Evolutionary conservation across 192 early-diverging fungal genomes (phyloP), one percentile per base, ranked within the genome.

Genomic region (Podila epigama): DNA sequence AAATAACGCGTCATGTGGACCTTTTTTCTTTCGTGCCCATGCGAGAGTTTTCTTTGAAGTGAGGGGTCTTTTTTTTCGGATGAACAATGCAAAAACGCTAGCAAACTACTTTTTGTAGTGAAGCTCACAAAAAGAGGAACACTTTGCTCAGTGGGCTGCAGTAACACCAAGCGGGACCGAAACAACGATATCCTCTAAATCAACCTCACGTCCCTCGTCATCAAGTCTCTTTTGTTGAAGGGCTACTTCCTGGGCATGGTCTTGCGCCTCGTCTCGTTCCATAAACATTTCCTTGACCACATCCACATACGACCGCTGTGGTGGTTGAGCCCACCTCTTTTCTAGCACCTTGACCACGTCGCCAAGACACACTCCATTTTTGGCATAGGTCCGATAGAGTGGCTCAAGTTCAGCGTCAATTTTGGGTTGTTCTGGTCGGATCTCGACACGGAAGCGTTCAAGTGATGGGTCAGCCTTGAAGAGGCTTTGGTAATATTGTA

Each of bases 401-500:
- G 84, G 78, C 12, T 70, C 63, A 12, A 79, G 51, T 33, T 69
- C 66, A 33, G 70, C 58, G 51, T 85, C 84, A 25, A 65, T 67
- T 28, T 80, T 83, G 20, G 82, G 65, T 10, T 83, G 75, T 35
- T 81, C 68, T 2, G 84, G 79, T 2, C 84, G 70, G 11, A 85
- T 71, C 28, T 85, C 84, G n/a, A 85, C 61, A 32, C 80, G 63
- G 37, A 71, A 79, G 7, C 9, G 41, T 22, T 82, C 81, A 39
- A 66, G 51, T 2, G 61, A 59, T 35, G 67, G 70, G 50, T 85
- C 84, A 9, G 79, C 75, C 50, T 56, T 50, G 35, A 81, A 69
- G 29, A 81, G 81, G 20, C 79, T 79, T 28, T 81, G 79, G 13
- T 81, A 71, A 35, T 79, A 81, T 20, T 79, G 48, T 4, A 66